A percentile compares a stretch with the other conserved stretches of the same genome.
Evolutionary conservation across 2,329 filamentous ascomycete species (phyloP).

Genomic region (Ceratocystis papillata): DNA sequence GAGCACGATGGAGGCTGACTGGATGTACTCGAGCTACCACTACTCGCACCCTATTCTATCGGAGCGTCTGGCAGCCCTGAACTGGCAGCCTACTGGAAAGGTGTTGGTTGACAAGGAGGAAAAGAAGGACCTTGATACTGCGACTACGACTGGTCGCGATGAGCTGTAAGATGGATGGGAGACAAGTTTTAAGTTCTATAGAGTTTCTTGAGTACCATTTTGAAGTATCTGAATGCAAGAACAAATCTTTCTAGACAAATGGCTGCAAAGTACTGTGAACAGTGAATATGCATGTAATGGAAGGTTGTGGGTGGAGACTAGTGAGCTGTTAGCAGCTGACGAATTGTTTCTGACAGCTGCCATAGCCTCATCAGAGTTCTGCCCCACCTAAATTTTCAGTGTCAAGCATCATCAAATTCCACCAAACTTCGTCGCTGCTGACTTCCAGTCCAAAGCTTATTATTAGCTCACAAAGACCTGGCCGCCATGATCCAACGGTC

Average conservation of each 20-base stretch:
- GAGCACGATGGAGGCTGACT: constrained; percentile 97
- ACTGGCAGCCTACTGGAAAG: constrained; percentile 60
- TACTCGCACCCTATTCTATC: constrained; percentile 95
- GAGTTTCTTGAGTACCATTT: background rate
- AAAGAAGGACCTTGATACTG: constrained; percentile 34
- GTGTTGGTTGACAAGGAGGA: constrained; percentile 33
- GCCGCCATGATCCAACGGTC: constrained; percentile 18
- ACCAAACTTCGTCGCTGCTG: background rate
- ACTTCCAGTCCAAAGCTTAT: background rate
- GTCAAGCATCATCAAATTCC: background rate
- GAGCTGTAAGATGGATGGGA: constrained; percentile 43
- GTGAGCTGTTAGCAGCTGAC: background rate
- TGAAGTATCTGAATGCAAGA: background rate
- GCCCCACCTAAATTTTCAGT: constrained; percentile 23
- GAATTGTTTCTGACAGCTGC: constrained; percentile 10
- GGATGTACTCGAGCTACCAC: constrained; percentile 96
- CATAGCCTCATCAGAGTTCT: background rate
- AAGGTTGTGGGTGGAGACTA: background rate
- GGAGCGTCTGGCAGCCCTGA: constrained; percentile 81
- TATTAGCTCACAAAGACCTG: background rate
- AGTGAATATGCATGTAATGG: background rate
- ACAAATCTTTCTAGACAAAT: background rate
- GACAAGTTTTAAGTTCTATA: background rate
- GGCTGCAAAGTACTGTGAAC: background rate
- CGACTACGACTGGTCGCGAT: constrained; percentile 65